Evolutionary conservation across 2,329 filamentous ascomycete species (phyloP).

Genomic region (Emmonsiellopsis sp.): DNA sequence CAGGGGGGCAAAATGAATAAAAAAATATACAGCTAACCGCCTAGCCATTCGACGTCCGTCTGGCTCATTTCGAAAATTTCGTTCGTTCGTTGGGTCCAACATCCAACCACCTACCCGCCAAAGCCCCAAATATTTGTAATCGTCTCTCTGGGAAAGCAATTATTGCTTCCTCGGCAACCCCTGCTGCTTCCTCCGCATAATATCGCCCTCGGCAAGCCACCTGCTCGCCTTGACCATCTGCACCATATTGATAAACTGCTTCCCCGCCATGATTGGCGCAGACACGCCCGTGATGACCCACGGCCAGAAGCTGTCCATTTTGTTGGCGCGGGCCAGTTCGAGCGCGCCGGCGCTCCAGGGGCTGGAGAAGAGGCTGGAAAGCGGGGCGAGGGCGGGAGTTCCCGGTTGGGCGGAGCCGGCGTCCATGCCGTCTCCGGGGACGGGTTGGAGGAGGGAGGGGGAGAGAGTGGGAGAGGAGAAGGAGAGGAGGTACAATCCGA

Average conservation of each 20-base stretch:
- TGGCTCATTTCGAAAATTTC: too few relatives aligned
- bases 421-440: slow-evolving; percentile 41
- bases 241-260: slow-evolving; percentile 89
- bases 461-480: slow-evolving; percentile 88
- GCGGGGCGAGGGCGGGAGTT: slow-evolving; percentile 57
- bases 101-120: too few relatives aligned
- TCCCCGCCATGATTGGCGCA: slow-evolving; percentile 77
- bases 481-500: slow-evolving; percentile 92
- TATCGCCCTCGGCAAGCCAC: slow-evolving; percentile 88
- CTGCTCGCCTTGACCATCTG: slow-evolving; percentile 89
- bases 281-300: slow-evolving; percentile 76
- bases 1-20: too few relatives aligned
- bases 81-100: too few relatives aligned
- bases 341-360: slow-evolving; percentile 88
- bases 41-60: too few relatives aligned
- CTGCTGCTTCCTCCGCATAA: slow-evolving; percentile 20
- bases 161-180: not conserved
- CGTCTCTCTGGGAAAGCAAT: too few relatives aligned
- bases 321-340: slow-evolving; percentile 88
- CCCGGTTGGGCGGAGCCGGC: slow-evolving; percentile 49
- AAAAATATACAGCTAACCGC: too few relatives aligned
- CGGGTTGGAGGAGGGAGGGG: slow-evolving; percentile 64
- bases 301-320: slow-evolving; percentile 67
- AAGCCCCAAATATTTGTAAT: too few relatives aligned
- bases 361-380: slow-evolving; percentile 71